phyloP scores from a whole-genome alignment of 805 yeast genomes.

The Kodamaea leandrae region DNA sequence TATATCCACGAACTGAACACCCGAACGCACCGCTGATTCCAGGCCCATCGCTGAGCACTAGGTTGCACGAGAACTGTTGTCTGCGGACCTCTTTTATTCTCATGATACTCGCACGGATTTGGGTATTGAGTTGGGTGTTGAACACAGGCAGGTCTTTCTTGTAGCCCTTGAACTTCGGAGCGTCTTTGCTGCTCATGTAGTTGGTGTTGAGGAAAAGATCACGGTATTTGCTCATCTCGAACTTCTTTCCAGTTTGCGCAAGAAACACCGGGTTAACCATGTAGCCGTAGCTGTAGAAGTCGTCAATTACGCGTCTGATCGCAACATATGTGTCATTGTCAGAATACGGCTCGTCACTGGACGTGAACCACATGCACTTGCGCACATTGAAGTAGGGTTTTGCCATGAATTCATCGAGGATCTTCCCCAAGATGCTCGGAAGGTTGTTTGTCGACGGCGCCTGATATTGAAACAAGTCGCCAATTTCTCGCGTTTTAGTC shows the following conservation, averaged over 20 bases:
- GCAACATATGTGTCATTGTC: constrained; percentile 43
- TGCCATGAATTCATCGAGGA: constrained; percentile 54
- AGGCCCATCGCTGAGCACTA: constrained; percentile 50
- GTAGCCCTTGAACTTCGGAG: constrained; percentile 11
- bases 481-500: constrained; percentile 16
- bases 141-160: constrained; percentile 15
- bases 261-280: constrained; percentile 65
- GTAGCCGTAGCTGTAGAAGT: constrained; percentile 53
- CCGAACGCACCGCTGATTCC: constrained; percentile 37
- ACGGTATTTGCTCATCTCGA: constrained; percentile 46
- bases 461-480: constrained; percentile 10
- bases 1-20: constrained; percentile 70
- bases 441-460: constrained; percentile 21
- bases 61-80: constrained; percentile 57
- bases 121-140: constrained; percentile 20
- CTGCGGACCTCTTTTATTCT: constrained; percentile 62
- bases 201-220: constrained; percentile 55
- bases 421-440: constrained; percentile 44
- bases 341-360: constrained; percentile 65
- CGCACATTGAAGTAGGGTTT: constrained; percentile 49
- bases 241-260: constrained; percentile 17
- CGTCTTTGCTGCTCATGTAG: constrained; percentile 25
- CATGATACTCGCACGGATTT: constrained; percentile 48
- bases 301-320: constrained; percentile 57
- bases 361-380: constrained; percentile 70